Evolutionary conservation across 441 rosid genomes (phyloP).

Genomic region (Adansonia rubrostipa): DNA sequence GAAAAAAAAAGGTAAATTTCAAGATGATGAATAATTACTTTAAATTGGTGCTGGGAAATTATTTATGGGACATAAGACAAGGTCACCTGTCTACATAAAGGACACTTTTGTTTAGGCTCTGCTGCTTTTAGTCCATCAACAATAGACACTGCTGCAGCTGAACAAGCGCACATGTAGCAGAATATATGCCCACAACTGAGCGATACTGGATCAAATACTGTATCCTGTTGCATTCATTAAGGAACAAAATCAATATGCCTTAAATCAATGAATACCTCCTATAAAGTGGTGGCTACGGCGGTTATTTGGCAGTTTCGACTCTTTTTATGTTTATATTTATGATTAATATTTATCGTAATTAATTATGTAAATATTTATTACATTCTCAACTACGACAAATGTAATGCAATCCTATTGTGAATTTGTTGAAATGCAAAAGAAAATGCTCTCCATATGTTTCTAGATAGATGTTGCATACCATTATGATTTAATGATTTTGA

Average conservation of each 20-base stretch:
- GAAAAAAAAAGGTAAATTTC: background rate
- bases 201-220: slow-evolving; percentile 86
- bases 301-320: no score
- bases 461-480: no score
- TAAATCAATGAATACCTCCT: background rate
- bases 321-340: no score
- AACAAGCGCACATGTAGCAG: slow-evolving; percentile 90
- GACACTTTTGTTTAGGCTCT: slow-evolving; percentile 67
- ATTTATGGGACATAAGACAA: background rate
- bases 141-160: slow-evolving; percentile 80
- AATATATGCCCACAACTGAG: slow-evolving; percentile 87
- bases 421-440: no score
- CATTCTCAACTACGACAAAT: no score
- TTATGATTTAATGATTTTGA: no score
- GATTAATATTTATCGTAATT: no score
- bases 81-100: slow-evolving; percentile 79
- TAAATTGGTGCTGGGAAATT: no score
- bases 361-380: no score
- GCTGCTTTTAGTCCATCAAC: slow-evolving; percentile 77
- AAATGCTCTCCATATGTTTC: no score
- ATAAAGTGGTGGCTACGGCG: no score
- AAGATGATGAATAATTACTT: background rate
- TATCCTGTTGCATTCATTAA: slow-evolving; percentile 54
- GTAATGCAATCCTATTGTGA: no score
- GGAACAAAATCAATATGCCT: background rate